Percentiles rank a stretch among this genome's conserved stretches.
These are phyloP conservation scores for Citrus glauca DNA, from an alignment of 345 rosid genomes.

Conservation along the genomic window DNA sequence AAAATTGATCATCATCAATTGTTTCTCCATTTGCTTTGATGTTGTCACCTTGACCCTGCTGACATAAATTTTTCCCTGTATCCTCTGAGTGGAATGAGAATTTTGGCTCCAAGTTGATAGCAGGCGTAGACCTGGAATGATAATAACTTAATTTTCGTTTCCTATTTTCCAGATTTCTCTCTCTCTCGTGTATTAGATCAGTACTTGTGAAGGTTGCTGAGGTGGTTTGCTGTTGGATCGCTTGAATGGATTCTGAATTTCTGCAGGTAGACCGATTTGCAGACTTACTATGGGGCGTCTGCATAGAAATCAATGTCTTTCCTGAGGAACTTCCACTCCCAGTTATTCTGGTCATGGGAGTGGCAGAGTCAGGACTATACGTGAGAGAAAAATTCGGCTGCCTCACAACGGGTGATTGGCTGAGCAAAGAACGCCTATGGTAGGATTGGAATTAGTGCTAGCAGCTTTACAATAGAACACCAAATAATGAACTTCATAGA, in stretches of 20 bases:
- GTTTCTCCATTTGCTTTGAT: conserved; percentile 15
- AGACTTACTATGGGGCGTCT: conserved; percentile 29
- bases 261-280: conserved; percentile 21
- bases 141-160: conserved; percentile 52
- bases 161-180: conserved; percentile 28
- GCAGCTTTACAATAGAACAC: conserved; percentile 1
- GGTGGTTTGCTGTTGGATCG: conserved; percentile 24
- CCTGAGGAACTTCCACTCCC: conserved; percentile 39
- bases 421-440: conserved; percentile 85
- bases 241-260: conserved; percentile 23
- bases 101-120: conserved; percentile 53
- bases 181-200: conserved; percentile 22
- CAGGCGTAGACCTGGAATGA: conserved; percentile 38
- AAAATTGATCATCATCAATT: conserved; percentile 71
- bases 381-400: conserved; percentile 28
- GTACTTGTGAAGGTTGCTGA: conserved; percentile 18
- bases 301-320: conserved; percentile 34
- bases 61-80: conserved; percentile 21
- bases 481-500: not conserved
- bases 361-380: conserved; percentile 35
- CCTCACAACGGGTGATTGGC: conserved; percentile 69
- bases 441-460: conserved; percentile 6
- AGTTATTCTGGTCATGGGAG: conserved; percentile 24
- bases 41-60: conserved; percentile 17
- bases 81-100: conserved; percentile 30